A percentile compares a stretch with the other conserved stretches of the same genome.
These are phyloP conservation scores for Hirschfeldia incana DNA, from an alignment of 345 rosid species.

Conservation along the genomic window DNA sequence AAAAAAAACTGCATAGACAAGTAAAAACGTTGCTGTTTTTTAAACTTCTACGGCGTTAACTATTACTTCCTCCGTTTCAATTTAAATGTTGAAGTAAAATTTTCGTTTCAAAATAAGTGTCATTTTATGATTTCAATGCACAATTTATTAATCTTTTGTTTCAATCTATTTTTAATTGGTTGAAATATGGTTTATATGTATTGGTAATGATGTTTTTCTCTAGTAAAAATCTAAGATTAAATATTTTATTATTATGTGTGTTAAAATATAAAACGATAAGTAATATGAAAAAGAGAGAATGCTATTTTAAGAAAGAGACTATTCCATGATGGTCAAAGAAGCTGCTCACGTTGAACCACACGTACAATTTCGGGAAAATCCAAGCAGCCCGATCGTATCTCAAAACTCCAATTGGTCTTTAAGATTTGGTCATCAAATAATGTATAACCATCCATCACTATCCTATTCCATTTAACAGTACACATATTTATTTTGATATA, in stretches of 20 bases:
- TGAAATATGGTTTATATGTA: no score
- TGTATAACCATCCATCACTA: slow-evolving; percentile 29
- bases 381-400: slow-evolving; percentile 28
- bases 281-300: no score
- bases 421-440: slow-evolving; percentile 29
- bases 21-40: slow-evolving; percentile 15
- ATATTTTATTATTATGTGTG: no score
- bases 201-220: no score
- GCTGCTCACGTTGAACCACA: slow-evolving; percentile 26
- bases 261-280: no score
- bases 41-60: slow-evolving; percentile 38
- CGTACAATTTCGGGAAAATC: slow-evolving; percentile 27
- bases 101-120: no score
- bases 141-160: no score
- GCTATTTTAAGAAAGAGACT: slow-evolving; percentile 1
- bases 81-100: no score
- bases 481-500: neutral
- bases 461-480: slow-evolving; percentile 5
- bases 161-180: no score
- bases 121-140: no score
- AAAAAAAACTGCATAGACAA: neutral
- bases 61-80: neutral
- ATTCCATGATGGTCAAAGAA: slow-evolving; percentile 28
- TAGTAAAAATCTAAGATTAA: no score
- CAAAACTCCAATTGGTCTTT: neutral